phyloP scores from a whole-genome alignment of 129 eudicot genomes.

The Arctium minus region DNA sequence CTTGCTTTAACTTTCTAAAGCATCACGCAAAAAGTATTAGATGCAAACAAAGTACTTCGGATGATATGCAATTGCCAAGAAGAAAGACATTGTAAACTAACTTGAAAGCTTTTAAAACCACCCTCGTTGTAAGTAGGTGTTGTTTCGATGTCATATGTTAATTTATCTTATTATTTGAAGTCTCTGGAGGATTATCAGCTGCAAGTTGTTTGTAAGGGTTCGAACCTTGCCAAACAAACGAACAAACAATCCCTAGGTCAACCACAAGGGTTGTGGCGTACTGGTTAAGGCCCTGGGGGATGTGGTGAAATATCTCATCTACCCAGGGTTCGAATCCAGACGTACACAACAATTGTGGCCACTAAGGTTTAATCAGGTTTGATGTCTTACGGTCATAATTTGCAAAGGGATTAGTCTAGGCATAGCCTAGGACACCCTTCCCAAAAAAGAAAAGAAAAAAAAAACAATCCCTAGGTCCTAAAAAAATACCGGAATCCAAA shows the following conservation, averaged over 20 bases:
- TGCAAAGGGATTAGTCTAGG: too few species aligned
- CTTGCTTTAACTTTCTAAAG: slow-evolving; percentile 13
- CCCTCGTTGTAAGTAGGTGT: not conserved
- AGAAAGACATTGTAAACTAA: not conserved
- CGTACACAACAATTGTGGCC: too few species aligned
- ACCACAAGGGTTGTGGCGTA: too few species aligned
- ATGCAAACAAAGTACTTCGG: not conserved
- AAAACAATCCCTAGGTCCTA: not conserved
- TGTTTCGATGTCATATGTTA: not conserved
- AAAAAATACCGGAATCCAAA: too few species aligned
- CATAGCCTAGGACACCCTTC: too few species aligned
- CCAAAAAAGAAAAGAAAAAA: too few species aligned
- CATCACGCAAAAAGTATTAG: not conserved
- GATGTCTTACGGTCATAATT: too few species aligned
- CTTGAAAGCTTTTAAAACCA: not conserved
- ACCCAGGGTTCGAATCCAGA: too few species aligned
- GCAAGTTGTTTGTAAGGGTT: not conserved
- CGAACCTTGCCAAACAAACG: not conserved
- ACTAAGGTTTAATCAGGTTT: too few species aligned
- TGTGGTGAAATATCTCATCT: too few species aligned
- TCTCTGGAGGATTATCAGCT: not conserved
- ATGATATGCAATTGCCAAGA: slow-evolving; percentile 6
- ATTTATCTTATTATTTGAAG: not conserved
- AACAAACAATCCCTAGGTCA: not conserved
- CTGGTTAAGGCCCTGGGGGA: too few species aligned